Percentiles rank a stretch among this genome's conserved stretches.
Conservation (phyloP, 805 yeast species). For the Ogataea methanolica region DNA sequence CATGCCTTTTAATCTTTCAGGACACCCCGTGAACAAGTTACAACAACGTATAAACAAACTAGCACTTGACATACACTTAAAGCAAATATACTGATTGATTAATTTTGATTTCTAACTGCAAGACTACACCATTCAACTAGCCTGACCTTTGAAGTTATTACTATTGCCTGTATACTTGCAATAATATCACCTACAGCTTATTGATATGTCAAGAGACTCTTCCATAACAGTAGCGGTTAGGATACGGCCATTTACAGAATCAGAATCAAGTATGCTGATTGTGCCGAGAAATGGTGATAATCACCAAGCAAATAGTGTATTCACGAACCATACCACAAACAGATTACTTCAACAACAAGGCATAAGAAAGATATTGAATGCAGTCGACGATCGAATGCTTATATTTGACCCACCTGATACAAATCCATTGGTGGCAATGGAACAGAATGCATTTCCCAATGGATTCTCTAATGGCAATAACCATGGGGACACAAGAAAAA, state of each 20-base stretch:
- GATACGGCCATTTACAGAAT: slow-evolving; percentile 73
- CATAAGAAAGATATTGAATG: slow-evolving; percentile 65
- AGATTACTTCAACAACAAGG: slow-evolving; percentile 31
- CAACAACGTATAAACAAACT: too few species aligned
- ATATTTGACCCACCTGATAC: slow-evolving; percentile 81
- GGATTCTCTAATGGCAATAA: slow-evolving; percentile 3
- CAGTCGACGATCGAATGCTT: slow-evolving; percentile 81
- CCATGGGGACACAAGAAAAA: slow-evolving; percentile 10
- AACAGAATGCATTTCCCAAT: slow-evolving; percentile 25
- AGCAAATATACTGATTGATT: too few species aligned
- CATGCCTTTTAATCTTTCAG: too few species aligned
- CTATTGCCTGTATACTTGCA: too few species aligned
- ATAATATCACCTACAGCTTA: too few species aligned
- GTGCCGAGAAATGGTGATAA: not conserved
- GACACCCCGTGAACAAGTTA: too few species aligned
- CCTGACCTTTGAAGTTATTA: too few species aligned
- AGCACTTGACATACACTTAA: too few species aligned
- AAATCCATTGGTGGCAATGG: slow-evolving; percentile 54
- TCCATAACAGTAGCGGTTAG: slow-evolving; percentile 76
- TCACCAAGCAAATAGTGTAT: slow-evolving; percentile 22
- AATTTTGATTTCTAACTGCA: too few species aligned
- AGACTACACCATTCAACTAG: too few species aligned
- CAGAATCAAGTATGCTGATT: slow-evolving; percentile 36
- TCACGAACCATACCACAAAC: slow-evolving; percentile 24
- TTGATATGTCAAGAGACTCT: slow-evolving; percentile 31